Base-by-base conservation (phyloP, 2,329 filamentous ascomycete species). In the Colletotrichum scovillei region DNA sequence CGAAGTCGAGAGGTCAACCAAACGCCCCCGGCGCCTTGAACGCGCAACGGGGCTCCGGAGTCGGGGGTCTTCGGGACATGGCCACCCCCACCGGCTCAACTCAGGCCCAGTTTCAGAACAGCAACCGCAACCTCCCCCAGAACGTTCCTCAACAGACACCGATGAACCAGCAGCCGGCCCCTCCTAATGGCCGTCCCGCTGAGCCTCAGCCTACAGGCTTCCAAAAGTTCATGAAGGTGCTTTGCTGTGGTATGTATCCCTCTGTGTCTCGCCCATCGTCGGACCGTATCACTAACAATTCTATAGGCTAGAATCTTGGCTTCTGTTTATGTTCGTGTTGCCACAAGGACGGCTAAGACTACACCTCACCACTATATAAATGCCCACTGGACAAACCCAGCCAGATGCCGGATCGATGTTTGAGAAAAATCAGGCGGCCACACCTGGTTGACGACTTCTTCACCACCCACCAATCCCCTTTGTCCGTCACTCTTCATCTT, bases 51-150 rank as follows among this genome's bases (percentile, higher is more conserved):
- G 91, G 90, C 85, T 95, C 92, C 89, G 92, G 89, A 86, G 89
- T 88, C 85, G 91, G 91, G 88, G 91, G 90, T 82, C 88, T 92
- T 79, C 89, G 92, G 82, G 94, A 97, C 82, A 91, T 93, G 83
- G 91, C 91, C 80, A 96, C 95, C 76, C 94, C 95, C 78, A 93
- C 95, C 81, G 94, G 93, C 79, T 98, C 95, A 81, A 98, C 95
- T 76, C 94, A 97, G 84, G 96, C 96, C 77, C 96, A 98, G 82
- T 98, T 98, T 88, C 95, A 97, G 87, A 96, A 95, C 89, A 98
- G 95, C 86, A 94, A 93, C 80, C 94, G 95, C 82, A 97, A 98
- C 83, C 89, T 97, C 76, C 90, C 93, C 63, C 91, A 90, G 79
- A 87, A 88, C 76, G 88, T 90, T 80, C 89, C 89, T 74, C 87